Evolutionary conservation across 495 filamentous ascomycete genomes (phyloP), one percentile per base, ranked within the genome.

Genomic region (Thozetella sp.): DNA sequence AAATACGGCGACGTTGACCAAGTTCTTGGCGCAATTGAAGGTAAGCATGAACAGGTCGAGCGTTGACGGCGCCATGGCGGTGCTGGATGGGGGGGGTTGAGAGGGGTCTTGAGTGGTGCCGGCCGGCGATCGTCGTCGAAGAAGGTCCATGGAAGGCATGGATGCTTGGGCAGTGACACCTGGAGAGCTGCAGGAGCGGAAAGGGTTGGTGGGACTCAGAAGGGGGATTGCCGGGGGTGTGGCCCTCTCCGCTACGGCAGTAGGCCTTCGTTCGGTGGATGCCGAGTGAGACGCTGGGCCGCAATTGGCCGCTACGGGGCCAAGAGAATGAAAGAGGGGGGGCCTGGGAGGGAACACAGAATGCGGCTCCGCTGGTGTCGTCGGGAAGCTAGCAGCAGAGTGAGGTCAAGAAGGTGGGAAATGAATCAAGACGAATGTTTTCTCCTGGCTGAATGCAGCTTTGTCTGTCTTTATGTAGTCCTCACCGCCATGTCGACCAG

Each of bases 21-120:
- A 72, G 52, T 80, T 81, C 51, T 88, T 83, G 17, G 85, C 95
- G 66, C 93, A 97, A 71, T 99, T 99, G 74, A 93, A 96, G 26
- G 95, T 97, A 30, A 96, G 74, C 43, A 96, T 80, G 68, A 95
- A 92, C 53, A 93, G 65, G 55, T 82, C 77, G 30, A 82, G 60
- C 25, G 70, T 68, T 22, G 74, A 70, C 20, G 64, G 64, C 45
- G 61, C 59, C 70, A 72, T 74, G 20, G 63, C 55, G 34, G 30
- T 22, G 46, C 4, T 61, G 56, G 55, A 50, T 45, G 30, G 53
- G 22, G 43, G 57, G 4, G n/a, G 43, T 48, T 10, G 9, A n/a
- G 20, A 13, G 43, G 4, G 9, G n/a, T n/a, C n/a, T n/a, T n/a
- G n/a, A 19, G 43, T n/a, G 43, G 43, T 48, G 43, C 20, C 43